phyloP scores from a whole-genome alignment of 106 monocot species.

The Dendrobium huoshanense region DNA sequence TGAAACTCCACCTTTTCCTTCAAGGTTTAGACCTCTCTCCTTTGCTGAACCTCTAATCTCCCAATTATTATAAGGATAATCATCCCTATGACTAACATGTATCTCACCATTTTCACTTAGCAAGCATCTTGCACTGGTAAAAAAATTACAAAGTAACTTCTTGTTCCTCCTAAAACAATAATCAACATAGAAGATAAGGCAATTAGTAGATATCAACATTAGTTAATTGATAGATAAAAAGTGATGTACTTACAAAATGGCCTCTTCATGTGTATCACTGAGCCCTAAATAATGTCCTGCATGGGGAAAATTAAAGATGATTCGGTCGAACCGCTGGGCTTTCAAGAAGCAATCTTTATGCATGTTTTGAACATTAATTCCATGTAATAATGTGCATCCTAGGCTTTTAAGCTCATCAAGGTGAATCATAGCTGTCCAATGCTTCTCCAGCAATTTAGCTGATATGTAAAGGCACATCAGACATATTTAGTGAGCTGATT shows the following conservation, averaged over 20 bases:
- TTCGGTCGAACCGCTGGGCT: too few relatives aligned
- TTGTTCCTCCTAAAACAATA: background rate
- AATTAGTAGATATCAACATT: background rate
- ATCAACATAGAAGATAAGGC: background rate
- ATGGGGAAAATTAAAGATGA: constrained; percentile 21
- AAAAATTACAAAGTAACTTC: background rate
- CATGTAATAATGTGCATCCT: too few relatives aligned
- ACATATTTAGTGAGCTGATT: too few relatives aligned
- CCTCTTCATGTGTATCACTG: background rate
- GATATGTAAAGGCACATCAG: too few relatives aligned
- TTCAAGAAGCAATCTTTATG: too few relatives aligned
- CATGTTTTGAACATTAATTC: too few relatives aligned
- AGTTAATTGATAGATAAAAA: constrained; percentile 1
- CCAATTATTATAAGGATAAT: constrained; percentile 2
- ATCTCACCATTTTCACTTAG: background rate
- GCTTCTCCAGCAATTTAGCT: too few relatives aligned
- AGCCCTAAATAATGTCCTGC: constrained; percentile 14
- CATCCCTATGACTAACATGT: too few relatives aligned
- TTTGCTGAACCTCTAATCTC: background rate
- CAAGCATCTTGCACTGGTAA: background rate
- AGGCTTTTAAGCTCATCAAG: too few relatives aligned
- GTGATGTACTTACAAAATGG: background rate
- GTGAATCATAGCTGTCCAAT: too few relatives aligned
- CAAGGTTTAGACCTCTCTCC: background rate
- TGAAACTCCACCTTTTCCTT: background rate